phyloP scores from a whole-genome alignment of 495 filamentous ascomycete species.

The Friedmanniomyces endolithicus region DNA sequence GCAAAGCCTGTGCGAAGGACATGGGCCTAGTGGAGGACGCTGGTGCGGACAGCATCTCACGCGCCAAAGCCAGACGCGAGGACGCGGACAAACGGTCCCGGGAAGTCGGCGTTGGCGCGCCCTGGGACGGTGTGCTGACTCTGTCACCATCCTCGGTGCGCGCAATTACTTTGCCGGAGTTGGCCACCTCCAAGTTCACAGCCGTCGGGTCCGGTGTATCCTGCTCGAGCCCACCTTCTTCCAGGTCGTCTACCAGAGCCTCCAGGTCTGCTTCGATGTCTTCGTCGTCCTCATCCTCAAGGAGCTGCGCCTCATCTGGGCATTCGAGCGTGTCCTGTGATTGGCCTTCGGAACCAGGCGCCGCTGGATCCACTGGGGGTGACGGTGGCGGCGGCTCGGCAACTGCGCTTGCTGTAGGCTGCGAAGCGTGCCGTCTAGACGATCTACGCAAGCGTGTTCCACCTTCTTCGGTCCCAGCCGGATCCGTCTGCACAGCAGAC shows the following conservation, averaged over 20 bases:
- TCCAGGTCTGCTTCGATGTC: constrained; percentile 61
- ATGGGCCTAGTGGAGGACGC: constrained; percentile 41
- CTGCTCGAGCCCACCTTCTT: constrained; percentile 68
- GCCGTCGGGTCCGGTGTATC: constrained; percentile 68
- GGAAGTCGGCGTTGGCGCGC: constrained; percentile 29
- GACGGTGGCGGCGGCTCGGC: constrained; percentile 39
- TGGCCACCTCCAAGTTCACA: constrained; percentile 84
- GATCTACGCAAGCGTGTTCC: constrained; percentile 22
- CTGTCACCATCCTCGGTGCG: constrained; percentile 89
- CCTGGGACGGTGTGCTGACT: constrained; percentile 73
- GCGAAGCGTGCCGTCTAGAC: constrained; percentile 35
- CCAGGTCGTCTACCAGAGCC: constrained; percentile 79
- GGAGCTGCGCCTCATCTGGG: constrained; percentile 81
- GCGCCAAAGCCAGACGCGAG: constrained; percentile 35
- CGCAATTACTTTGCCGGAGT: constrained; percentile 87
- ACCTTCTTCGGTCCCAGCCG: constrained; percentile 3
- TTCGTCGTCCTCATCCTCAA: constrained; percentile 65
- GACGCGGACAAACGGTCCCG: constrained; percentile 36
- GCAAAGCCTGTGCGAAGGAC: constrained; percentile 76
- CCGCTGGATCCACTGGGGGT: constrained; percentile 25
- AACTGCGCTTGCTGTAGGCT: constrained; percentile 31
- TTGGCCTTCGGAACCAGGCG: constrained; percentile 2
- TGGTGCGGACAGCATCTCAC: constrained; percentile 15
- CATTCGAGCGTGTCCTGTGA: constrained; percentile 62
- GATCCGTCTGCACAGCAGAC: background rate